Percentiles rank a stretch among this genome's conserved stretches.
Conservation (phyloP, 495 filamentous ascomycete genomes). For the Penicillium parvum region DNA sequence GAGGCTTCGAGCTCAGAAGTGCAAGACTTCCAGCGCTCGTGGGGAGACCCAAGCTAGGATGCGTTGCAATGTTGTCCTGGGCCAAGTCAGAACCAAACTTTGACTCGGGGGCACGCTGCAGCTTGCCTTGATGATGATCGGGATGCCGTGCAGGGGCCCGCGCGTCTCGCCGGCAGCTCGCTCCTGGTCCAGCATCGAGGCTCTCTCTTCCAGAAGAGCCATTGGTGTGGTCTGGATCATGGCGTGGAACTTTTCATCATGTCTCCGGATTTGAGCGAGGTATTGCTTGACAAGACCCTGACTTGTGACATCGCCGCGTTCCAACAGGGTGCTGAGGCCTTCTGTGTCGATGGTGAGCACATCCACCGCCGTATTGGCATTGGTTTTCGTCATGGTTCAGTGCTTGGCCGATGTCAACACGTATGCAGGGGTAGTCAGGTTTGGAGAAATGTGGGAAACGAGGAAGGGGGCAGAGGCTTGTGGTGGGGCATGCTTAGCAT, state of each 20-base stretch:
- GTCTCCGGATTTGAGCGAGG: constrained; percentile 44
- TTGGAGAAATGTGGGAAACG: too few species aligned
- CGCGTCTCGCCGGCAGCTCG: constrained; percentile 12
- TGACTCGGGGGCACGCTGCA: background rate
- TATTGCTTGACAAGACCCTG: constrained; percentile 46
- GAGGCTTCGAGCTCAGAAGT: constrained; percentile 23
- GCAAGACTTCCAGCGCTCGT: constrained; percentile 44
- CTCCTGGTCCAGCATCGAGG: constrained; percentile 23
- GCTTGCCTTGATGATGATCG: constrained; percentile 26
- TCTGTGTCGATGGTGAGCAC: constrained; percentile 38
- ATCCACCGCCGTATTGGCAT: constrained; percentile 9
- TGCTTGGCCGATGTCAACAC: too few species aligned
- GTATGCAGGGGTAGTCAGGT: too few species aligned
- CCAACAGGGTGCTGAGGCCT: constrained; percentile 39
- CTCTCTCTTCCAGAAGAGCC: constrained; percentile 25
- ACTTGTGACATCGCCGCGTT: constrained; percentile 34
- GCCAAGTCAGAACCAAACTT: background rate
- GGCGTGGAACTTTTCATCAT: constrained; percentile 34
- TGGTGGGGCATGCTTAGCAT: too few species aligned
- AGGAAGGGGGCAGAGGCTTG: too few species aligned
- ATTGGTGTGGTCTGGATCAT: constrained; percentile 34
- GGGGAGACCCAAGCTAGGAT: constrained; percentile 35
- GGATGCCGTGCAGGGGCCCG: constrained; percentile 28
- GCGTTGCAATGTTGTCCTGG: constrained; percentile 35
- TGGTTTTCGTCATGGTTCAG: too few species aligned